A percentile compares a stretch with the other conserved stretches of the same genome.
Conservation (phyloP, 345 rosid species). For the Syzygium jambos region DNA sequence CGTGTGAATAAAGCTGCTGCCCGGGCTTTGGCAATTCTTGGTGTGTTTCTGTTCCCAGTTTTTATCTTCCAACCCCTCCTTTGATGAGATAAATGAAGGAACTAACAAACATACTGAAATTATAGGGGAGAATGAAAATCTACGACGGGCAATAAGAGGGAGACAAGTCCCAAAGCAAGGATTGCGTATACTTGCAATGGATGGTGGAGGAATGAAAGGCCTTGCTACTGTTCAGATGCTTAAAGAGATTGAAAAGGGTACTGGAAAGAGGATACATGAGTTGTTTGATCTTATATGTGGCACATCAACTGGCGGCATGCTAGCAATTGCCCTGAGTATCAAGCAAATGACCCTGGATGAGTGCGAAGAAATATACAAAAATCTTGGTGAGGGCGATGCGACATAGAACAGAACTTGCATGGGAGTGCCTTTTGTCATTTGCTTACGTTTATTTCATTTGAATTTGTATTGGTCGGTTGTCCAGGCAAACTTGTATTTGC, state of each 20-base stretch:
- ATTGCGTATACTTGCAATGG: constrained; percentile 94
- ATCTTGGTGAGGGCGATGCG: constrained; percentile 55
- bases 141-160: constrained; percentile 88
- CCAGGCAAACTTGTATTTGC: constrained; percentile 97
- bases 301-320: constrained; percentile 99
- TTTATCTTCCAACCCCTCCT: neutral
- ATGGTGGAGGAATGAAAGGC: constrained; percentile 99
- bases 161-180: constrained; percentile 90
- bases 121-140: constrained; percentile 87
- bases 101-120: constrained; percentile 8
- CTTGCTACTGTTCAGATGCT: constrained; percentile 95
- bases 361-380: constrained; percentile 97
- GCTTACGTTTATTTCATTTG: neutral
- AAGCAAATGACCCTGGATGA: constrained; percentile 81
- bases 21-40: constrained; percentile 97
- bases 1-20: constrained; percentile 94
- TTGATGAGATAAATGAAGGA: neutral
- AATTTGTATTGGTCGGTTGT: constrained; percentile 8
- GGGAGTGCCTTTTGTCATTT: neutral
- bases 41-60: constrained; percentile 24
- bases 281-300: constrained; percentile 95
- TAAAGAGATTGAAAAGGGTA: constrained; percentile 93
- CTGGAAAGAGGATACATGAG: constrained; percentile 95
- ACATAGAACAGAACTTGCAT: neutral
- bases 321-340: constrained; percentile 92